Percentiles rank a stretch among this genome's conserved stretches.
Evolutionary conservation across 176 grass and related monocot genomes (phyloP).

Genomic region (Carex kokanica): DNA sequence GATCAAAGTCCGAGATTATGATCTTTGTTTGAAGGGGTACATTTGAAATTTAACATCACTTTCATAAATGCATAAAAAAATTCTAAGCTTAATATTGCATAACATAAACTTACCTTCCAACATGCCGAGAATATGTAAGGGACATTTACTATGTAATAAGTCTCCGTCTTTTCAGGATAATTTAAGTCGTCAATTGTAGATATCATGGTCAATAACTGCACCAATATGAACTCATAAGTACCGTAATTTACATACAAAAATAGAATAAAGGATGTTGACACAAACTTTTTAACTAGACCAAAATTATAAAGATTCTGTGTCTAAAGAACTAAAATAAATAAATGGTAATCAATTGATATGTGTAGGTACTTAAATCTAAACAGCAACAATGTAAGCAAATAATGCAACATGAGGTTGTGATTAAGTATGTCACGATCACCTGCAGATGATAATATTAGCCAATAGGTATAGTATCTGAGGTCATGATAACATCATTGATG

Average conservation of each 20-base stretch:
- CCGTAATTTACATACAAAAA: constrained; percentile 3
- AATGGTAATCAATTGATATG: not conserved
- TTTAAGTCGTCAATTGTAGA: constrained; percentile 91
- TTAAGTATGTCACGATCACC: not conserved
- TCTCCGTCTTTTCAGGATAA: constrained; percentile 95
- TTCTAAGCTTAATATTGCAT: not conserved
- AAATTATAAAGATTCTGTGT: constrained; percentile 2
- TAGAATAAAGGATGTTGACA: constrained; percentile 3
- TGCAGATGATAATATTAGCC: not conserved
- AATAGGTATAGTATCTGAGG: not conserved
- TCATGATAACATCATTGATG: constrained; percentile 1
- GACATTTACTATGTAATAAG: constrained; percentile 88
- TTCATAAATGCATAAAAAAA: constrained; percentile 11
- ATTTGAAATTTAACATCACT: not conserved
- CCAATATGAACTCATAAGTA: constrained; percentile 7
- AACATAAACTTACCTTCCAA: constrained; percentile 56
- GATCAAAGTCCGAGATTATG: not conserved
- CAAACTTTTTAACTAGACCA: not conserved
- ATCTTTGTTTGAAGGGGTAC: not conserved
- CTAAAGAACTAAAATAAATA: not conserved
- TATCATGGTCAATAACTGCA: constrained; percentile 89
- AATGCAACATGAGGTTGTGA: not conserved
- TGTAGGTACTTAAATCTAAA: not conserved
- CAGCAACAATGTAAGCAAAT: not conserved
- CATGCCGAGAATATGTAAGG: constrained; percentile 93